Evolutionary conservation across 2,329 filamentous ascomycete species (phyloP).

Genomic region (Colletotrichum horii): DNA sequence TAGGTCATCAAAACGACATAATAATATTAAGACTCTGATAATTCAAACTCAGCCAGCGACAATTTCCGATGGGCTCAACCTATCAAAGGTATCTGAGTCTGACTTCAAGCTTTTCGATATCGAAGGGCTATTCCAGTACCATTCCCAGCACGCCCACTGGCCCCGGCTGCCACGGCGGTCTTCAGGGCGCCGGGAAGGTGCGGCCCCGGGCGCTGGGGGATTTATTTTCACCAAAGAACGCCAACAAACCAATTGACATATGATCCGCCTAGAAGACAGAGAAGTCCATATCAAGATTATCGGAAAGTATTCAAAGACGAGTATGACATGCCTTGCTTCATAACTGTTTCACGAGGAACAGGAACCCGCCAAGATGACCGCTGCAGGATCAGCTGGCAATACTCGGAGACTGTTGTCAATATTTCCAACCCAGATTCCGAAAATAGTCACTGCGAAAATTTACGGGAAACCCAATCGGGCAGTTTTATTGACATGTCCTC

Average conservation of each 20-base stretch:
- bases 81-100: neutral
- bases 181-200: neutral
- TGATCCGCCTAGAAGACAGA: neutral
- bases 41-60: neutral
- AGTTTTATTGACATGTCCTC: neutral
- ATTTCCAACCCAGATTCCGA: no score
- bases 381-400: neutral
- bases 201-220: neutral
- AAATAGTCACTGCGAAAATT: neutral
- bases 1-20: neutral
- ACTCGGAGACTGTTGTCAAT: no score
- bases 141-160: neutral
- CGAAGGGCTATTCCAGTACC: neutral
- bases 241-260: neutral
- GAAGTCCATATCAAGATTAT: neutral
- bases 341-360: neutral
- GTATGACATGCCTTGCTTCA: fast-evolving
- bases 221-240: neutral
- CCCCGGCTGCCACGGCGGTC: neutral
- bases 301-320: neutral
- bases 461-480: neutral
- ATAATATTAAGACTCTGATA: neutral
- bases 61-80: fast-evolving
- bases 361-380: neutral
- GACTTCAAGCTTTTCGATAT: neutral